Base-by-base conservation (phyloP, 805 yeast genomes). In the Maudiozyma turicensis region DNA sequence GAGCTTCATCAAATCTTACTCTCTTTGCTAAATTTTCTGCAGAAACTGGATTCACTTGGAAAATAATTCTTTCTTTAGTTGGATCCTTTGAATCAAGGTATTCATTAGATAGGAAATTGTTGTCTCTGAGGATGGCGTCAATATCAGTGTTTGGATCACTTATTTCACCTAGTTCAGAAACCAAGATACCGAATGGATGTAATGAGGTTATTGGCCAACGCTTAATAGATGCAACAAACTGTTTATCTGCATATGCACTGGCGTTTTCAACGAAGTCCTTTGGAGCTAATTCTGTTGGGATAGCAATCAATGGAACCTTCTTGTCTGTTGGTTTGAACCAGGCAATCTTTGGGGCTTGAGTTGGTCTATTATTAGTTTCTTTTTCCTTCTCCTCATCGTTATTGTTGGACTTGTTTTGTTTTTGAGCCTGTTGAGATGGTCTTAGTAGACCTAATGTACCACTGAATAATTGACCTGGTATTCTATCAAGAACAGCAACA, bases 251-350 rank as follows among this genome's bases (percentile, higher is more conserved):
- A 60, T 93, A 93, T 46, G 74, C 75, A 49, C 86, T 95, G 55
- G 89, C 95, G 58, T 88, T 89, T 57, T 89, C 96, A 41, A 93
- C 90, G 68, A 93, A 91, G 66, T 91, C 98, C 51, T 77, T 79
- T 34, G 99, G 99, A 0, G 96, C 99, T 66, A 93, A 96, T 60
- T 93, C 99, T 1, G 97, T 93, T 39, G 99, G 99, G 54, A 93
- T 93, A 13, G 99, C 99, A 72, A 93, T 90, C 54, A 93, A 74
- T 5, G 99, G 99, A 20, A 93, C 99, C 54, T 95, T 87, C 69
- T 93, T 93, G 65, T 93, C 99, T 1, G 96, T 90, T 38, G 99
- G 99, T 65, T 93, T 93, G 67, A 93, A 93, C 99, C 99, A 93
- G 34, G 93, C 97, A 72, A 93, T 93, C 64, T 93, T 93, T 34